Evolutionary conservation across 2,329 filamentous ascomycete species (phyloP).

Genomic region (Penicillium paneum): DNA sequence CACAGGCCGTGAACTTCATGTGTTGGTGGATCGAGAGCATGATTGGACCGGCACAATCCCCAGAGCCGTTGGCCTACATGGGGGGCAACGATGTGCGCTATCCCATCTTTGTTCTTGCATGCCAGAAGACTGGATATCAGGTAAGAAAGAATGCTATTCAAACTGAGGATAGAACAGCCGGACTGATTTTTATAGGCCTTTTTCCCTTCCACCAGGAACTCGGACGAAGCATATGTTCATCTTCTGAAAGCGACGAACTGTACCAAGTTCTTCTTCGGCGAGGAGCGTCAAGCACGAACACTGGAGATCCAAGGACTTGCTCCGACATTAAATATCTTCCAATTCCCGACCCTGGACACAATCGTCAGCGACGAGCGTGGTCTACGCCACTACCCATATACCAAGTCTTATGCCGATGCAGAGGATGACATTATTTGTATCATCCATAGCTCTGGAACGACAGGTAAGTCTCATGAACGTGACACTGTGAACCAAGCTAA

Average conservation of each 20-base stretch:
- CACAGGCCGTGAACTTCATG: conserved; percentile 18
- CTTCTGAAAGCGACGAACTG: conserved; percentile 17
- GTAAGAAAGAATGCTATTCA: conserved; percentile 1
- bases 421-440: conserved; percentile 27
- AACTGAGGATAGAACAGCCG: background rate
- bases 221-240: conserved; percentile 17
- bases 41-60: conserved; percentile 5
- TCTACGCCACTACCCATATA: conserved; percentile 18
- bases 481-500: conserved; percentile 15
- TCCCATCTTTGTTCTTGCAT: conserved; percentile 21
- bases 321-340: conserved; percentile 9
- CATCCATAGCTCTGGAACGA: conserved; percentile 40
- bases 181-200: conserved; percentile 12
- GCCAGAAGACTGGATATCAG: conserved; percentile 25
- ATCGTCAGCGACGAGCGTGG: conserved; percentile 11
- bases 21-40: conserved; percentile 23
- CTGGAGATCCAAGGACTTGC: conserved; percentile 40
- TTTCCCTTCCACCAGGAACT: conserved; percentile 22
- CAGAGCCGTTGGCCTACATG: conserved; percentile 25
- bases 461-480: conserved; percentile 29
- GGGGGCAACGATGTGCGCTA: conserved; percentile 27
- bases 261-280: conserved; percentile 28
- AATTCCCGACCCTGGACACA: conserved; percentile 5
- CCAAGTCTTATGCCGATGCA: conserved; percentile 21
- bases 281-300: conserved; percentile 20